Percentiles rank a stretch among this genome's conserved stretches.
phyloP scores from a whole-genome alignment of 441 rosid genomes.

The Codiaeum variegatum region DNA sequence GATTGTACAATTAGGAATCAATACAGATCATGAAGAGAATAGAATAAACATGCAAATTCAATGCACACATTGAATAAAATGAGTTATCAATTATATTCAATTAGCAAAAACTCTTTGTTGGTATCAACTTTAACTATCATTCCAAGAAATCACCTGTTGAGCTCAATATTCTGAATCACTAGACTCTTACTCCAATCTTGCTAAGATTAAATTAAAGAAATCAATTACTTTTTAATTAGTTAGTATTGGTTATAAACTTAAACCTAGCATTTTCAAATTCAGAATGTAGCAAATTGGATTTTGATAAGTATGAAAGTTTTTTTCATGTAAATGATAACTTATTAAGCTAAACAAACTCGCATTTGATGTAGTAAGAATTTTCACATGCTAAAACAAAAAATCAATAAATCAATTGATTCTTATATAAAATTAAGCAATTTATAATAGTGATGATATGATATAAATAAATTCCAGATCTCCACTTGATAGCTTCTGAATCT shows the following conservation, averaged over 20 bases:
- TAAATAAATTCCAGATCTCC: not conserved
- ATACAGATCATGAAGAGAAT: not conserved
- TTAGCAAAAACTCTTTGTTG: not conserved
- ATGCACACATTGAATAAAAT: not conserved
- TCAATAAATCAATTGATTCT: not conserved
- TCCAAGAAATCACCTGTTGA: not conserved
- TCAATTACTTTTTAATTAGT: not conserved
- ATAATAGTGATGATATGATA: not conserved
- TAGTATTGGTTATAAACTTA: not conserved
- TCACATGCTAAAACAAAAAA: not conserved
- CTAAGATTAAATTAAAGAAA: not conserved
- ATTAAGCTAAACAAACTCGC: not conserved
- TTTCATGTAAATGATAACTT: not conserved
- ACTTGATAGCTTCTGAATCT: not conserved
- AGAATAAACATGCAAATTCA: not conserved
- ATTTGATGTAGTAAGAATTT: not conserved
- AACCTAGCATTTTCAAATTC: not conserved
- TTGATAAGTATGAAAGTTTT: not conserved
- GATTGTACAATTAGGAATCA: constrained; percentile 7
- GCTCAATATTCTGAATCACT: not conserved
- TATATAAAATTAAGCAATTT: not conserved
- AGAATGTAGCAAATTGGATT: not conserved
- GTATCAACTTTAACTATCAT: not conserved
- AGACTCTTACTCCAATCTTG: not conserved
- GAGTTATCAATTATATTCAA: not conserved